Base-by-base conservation (phyloP, 2,329 filamentous ascomycete species). In the Aureobasidium sp. region DNA sequence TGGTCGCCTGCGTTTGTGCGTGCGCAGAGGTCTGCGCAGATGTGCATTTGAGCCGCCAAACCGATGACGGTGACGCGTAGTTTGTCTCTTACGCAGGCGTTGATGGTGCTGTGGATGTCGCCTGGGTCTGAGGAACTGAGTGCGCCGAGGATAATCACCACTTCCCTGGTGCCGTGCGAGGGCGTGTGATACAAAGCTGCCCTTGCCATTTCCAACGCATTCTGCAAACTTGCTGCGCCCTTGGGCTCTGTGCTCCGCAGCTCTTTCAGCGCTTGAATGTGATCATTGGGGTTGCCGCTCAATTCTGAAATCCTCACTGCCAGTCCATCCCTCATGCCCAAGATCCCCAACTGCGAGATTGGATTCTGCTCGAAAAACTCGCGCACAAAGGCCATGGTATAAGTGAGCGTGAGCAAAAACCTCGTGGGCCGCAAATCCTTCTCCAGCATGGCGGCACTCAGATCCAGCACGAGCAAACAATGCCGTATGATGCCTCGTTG, bases 301-400 rank as follows among this genome's bases (percentile, higher is more conserved):
- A 97, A 87, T 71, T 96, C 90, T 71, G 89, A 94, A 65, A 99
- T 84, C 42, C 90, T 82, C 27, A 95, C 80, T 2, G 92, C 92
- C 17, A 97, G 80, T 17, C 94, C 94, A 73, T 97, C 94, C 65
- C 90, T 85, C 89, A 97, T 96, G 56, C 90, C 93, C 42, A 99
- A 80, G 34, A 99, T 88, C 27, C 89, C 92, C 62, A 99, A 84
- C 76, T 99, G 94, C 11, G 91, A 96, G 67, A 99, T 97, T 12
- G 94, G 94, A 70, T 99, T 99, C 76, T 99, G 94, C 76, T 97
- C 94, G 72, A 97, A 99, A 77, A 91, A 99, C 74, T 97, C 93
- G 63, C 87, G 84, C 53, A 97, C 88, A 74, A 97, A 99, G 62
- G 91, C 88, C 66, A 88, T 84, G 17, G 91, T 88, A 75, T 91